A percentile compares a stretch with the other conserved stretches of the same genome.
phyloP scores from a whole-genome alignment of 2,329 filamentous ascomycete genomes.

The Amauroascus niger region DNA sequence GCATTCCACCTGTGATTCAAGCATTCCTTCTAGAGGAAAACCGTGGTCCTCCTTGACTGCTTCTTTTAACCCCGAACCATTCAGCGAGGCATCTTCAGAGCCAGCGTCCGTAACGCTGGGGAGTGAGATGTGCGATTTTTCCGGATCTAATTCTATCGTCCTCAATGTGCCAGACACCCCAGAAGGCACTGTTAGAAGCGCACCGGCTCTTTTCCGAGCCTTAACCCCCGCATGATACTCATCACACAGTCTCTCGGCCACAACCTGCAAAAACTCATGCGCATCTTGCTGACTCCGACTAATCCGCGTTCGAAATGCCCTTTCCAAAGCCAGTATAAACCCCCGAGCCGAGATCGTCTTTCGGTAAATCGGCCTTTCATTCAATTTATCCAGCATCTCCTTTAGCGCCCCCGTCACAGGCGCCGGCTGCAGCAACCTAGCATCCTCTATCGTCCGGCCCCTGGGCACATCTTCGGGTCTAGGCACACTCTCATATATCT shows the following conservation, averaged over 20 bases:
- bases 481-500: conserved; percentile 59
- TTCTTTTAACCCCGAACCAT: conserved; percentile 31
- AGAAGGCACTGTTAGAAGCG: conserved; percentile 1
- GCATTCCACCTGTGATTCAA: conserved; percentile 93
- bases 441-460: conserved; percentile 39
- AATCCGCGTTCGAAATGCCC: conserved; percentile 79
- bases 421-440: conserved; percentile 61
- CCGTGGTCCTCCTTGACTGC: conserved; percentile 40
- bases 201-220: conserved; percentile 46
- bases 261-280: conserved; percentile 90
- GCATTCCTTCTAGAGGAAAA: conserved; percentile 83
- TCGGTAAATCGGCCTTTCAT: conserved; percentile 84
- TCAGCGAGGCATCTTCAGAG: conserved; percentile 17
- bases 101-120: conserved; percentile 28
- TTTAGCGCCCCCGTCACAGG: conserved; percentile 80
- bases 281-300: conserved; percentile 94
- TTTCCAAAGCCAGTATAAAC: conserved; percentile 75
- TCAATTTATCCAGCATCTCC: conserved; percentile 81
- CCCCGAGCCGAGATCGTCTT: conserved; percentile 85
- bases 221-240: conserved; percentile 81
- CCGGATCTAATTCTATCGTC: conserved; percentile 20
- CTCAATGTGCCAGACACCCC: not conserved
- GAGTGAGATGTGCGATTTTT: conserved; percentile 20
- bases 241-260: conserved; percentile 83
- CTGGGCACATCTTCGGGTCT: conserved; percentile 32